These are phyloP conservation scores for Ichthyophthirius multifiliis DNA, from an alignment of 169 alveolate genomes.

Conservation along the genomic window DNA sequence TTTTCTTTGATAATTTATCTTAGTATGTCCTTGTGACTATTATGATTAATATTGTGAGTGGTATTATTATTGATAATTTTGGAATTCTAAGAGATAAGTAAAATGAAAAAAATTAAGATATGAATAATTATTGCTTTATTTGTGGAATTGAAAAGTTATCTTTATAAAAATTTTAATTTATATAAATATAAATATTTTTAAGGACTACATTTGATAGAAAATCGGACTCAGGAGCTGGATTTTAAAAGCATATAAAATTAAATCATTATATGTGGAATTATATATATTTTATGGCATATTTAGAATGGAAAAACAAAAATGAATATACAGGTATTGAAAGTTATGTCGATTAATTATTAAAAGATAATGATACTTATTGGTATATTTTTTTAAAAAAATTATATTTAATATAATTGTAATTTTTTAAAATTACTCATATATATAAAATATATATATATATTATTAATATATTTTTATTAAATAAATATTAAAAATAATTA, in stretches of 20 bases:
- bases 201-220: constrained; percentile 60
- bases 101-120: constrained; percentile 55
- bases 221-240: constrained; percentile 59
- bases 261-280: constrained; percentile 84
- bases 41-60: constrained; percentile 74
- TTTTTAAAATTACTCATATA: too few relatives aligned
- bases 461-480: too few relatives aligned
- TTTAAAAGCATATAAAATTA: constrained; percentile 59
- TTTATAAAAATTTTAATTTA: background rate
- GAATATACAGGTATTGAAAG: constrained; percentile 83
- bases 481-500: too few relatives aligned
- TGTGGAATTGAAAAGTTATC: constrained; percentile 48
- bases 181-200: background rate
- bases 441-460: too few relatives aligned
- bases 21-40: constrained; percentile 67
- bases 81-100: constrained; percentile 71
- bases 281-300: constrained; percentile 66
- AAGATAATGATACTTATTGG: constrained; percentile 21
- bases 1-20: constrained; percentile 70
- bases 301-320: constrained; percentile 72
- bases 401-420: too few relatives aligned
- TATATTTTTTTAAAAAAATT: background rate
- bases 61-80: constrained; percentile 84
- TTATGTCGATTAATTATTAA: constrained; percentile 53
- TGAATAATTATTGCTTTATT: constrained; percentile 57